Conservation (phyloP, 108 stramenopile genomes). For the Skeletonema marinoi region DNA sequence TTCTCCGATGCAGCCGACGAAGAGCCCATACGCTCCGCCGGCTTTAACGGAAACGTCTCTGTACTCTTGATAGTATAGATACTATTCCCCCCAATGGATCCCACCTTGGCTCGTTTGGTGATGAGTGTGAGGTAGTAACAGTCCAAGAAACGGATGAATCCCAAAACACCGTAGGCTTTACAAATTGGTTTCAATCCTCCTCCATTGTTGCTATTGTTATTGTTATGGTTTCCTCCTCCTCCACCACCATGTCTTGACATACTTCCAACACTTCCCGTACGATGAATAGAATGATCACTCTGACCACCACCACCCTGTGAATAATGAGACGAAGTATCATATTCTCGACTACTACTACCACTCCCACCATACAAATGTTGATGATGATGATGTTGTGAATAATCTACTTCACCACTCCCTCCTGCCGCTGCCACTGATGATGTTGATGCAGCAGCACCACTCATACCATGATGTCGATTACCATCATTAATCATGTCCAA, state of each 20-base stretch:
- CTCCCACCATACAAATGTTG: constrained; percentile 9
- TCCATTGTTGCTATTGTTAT: background rate
- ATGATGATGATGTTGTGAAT: constrained; percentile 17
- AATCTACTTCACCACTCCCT: constrained; percentile 9
- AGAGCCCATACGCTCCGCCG: constrained; percentile 58
- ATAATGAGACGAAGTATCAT: constrained; percentile 2
- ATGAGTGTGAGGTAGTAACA: constrained; percentile 98
- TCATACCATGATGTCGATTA: constrained; percentile 39
- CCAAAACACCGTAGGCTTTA: constrained; percentile 89
- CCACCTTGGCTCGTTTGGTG: constrained; percentile 94
- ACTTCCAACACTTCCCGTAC: background rate
- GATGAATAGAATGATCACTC: background rate
- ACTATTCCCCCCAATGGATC: constrained; percentile 92
- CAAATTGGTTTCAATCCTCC: constrained; percentile 84
- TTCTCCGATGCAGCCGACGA: constrained; percentile 23
- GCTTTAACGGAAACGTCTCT: constrained; percentile 88
- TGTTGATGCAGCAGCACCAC: constrained; percentile 17
- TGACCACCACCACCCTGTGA: constrained; percentile 3
- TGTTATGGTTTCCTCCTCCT: background rate
- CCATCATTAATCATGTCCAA: constrained; percentile 91
- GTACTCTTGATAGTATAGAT: constrained; percentile 96
- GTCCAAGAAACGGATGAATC: constrained; percentile 94
- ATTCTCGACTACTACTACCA: background rate
- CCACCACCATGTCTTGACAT: background rate
- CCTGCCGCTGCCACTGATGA: constrained; percentile 12